A percentile compares a stretch with the other conserved stretches of the same genome.
Evolutionary conservation across 2,329 filamentous ascomycete genomes (phyloP).

Genomic region (Epicoccum nigrum): DNA sequence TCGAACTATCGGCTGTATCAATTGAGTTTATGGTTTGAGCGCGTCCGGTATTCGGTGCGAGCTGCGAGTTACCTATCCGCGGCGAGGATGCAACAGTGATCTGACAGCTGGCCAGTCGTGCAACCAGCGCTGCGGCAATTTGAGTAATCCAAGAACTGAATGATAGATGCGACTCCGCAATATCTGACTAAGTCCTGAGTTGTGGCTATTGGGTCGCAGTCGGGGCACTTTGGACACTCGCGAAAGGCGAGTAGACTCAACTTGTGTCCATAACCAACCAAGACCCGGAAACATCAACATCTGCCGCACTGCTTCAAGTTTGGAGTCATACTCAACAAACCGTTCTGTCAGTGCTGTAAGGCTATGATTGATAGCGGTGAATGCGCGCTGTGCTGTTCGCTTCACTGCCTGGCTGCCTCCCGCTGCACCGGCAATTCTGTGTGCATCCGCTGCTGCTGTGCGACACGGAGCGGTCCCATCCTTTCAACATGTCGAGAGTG

Average conservation of each 20-base stretch:
- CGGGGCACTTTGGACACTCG: not conserved
- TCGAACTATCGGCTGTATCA: constrained; percentile 11
- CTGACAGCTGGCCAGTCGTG: constrained; percentile 15
- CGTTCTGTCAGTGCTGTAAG: constrained; percentile 1
- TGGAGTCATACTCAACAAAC: constrained; percentile 16
- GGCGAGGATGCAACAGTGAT: constrained; percentile 11
- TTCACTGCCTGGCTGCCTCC: constrained; percentile 5
- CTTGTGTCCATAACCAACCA: constrained; percentile 11
- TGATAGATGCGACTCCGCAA: constrained; percentile 6
- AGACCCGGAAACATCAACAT: not conserved
- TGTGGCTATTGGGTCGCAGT: constrained; percentile 12
- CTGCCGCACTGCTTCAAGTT: not conserved
- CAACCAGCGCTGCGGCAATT: constrained; percentile 8
- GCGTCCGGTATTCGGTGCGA: constrained; percentile 15
- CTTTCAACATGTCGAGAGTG: constrained; percentile 10
- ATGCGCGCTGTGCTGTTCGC: constrained; percentile 14
- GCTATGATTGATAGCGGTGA: constrained; percentile 11
- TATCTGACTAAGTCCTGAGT: constrained; percentile 5
- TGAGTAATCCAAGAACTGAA: constrained; percentile 1
- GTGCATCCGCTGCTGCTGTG: constrained; percentile 15
- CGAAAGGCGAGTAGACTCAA: constrained; percentile 4
- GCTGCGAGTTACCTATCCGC: constrained; percentile 6
- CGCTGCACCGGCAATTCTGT: constrained; percentile 10
- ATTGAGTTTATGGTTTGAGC: constrained; percentile 3
- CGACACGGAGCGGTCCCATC: constrained; percentile 13